phyloP scores from a whole-genome alignment of 2,329 filamentous ascomycete species.

The Chrysosphaeria jannelii region DNA sequence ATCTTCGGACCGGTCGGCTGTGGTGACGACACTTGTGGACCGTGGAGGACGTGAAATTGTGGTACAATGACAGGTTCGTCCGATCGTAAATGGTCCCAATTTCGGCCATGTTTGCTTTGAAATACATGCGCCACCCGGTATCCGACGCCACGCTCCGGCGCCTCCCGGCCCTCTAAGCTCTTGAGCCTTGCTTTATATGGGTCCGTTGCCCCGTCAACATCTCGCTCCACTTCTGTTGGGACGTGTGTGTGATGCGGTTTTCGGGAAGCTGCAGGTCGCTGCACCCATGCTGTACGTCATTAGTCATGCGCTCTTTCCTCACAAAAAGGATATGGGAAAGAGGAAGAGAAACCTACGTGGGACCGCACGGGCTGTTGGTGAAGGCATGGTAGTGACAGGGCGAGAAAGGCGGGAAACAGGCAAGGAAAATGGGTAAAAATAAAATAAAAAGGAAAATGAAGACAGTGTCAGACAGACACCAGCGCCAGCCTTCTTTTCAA shows the following conservation, averaged over 20 bases:
- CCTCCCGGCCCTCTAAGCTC: conserved; percentile 1
- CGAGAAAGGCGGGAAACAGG: not conserved
- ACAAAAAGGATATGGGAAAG: no score
- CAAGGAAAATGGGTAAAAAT: not conserved
- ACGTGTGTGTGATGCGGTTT: conserved; percentile 5
- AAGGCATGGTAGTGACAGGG: not conserved
- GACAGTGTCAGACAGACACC: not conserved
- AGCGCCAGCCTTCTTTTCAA: no score
- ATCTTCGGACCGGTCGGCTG: no score
- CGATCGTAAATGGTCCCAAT: conserved; percentile 27
- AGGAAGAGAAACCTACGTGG: not conserved
- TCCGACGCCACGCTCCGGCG: not conserved
- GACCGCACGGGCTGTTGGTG: not conserved
- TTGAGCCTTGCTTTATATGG: not conserved
- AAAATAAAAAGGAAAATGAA: not conserved
- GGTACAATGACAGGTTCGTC: conserved; percentile 28
- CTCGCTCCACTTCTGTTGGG: conserved; percentile 4
- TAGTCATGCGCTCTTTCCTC: no score
- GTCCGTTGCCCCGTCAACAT: not conserved
- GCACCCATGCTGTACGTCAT: conserved; percentile 5
- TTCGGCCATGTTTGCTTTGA: conserved; percentile 14
- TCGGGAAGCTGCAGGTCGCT: conserved; percentile 4
- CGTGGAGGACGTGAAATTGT: conserved; percentile 4
- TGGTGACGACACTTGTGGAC: not conserved
- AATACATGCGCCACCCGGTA: conserved; percentile 14